These are phyloP conservation scores for Rhinocladiella similis DNA, from an alignment of 2,329 filamentous ascomycete genomes.

Conservation along the genomic window DNA sequence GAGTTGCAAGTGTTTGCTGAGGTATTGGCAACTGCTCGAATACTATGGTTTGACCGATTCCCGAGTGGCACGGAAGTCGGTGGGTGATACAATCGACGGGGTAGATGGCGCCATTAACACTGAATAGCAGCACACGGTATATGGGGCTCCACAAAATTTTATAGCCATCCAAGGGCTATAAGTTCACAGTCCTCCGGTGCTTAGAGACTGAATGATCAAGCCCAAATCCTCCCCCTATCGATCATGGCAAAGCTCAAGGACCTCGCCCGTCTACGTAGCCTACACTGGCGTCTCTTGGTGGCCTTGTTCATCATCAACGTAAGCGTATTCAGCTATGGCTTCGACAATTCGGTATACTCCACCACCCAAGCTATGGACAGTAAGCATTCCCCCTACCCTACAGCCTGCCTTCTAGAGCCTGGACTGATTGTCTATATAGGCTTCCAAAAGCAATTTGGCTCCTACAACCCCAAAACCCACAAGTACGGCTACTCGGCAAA, in stretches of 20 bases:
- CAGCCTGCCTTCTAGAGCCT: neutral
- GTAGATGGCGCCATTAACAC: too few species aligned
- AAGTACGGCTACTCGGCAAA: slow-evolving; percentile 7
- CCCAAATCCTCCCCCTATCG: neutral
- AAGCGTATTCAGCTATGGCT: neutral
- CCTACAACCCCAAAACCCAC: neutral
- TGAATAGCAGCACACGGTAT: too few species aligned
- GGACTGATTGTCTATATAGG: neutral
- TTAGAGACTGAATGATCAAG: too few species aligned
- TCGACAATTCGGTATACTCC: neutral
- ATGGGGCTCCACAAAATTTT: too few species aligned
- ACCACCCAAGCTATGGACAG: neutral
- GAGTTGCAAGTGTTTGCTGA: too few species aligned
- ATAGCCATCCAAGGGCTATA: too few species aligned
- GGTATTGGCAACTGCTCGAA: too few species aligned
- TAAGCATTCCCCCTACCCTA: neutral
- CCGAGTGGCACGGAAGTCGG: too few species aligned
- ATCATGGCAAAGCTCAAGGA: neutral
- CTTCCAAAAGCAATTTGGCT: neutral
- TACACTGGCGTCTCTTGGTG: neutral
- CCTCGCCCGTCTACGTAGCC: neutral
- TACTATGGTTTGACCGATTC: too few species aligned
- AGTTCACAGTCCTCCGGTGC: too few species aligned
- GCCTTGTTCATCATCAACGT: neutral
- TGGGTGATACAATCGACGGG: too few species aligned